phyloP scores from a whole-genome alignment of 768 basidiomycete genomes.

The Hypholoma sublateritium region DNA sequence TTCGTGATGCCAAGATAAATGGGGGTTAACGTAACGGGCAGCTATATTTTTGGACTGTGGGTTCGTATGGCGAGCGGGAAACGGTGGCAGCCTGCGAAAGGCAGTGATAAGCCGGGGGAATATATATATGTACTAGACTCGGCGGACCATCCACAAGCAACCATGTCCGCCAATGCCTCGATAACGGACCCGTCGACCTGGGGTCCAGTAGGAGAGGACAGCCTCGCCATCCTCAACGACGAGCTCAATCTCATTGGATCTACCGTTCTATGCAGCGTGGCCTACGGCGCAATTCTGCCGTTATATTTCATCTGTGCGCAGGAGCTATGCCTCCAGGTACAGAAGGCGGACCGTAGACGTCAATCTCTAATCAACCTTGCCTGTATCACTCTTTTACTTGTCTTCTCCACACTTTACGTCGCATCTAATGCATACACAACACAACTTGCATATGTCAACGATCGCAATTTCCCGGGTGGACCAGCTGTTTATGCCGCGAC shows the following conservation, averaged over 20 bases:
- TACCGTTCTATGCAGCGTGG: constrained; percentile 5
- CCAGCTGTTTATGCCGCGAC: constrained; percentile 8
- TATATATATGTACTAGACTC: too few species aligned
- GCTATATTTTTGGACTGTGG: too few species aligned
- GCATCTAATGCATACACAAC: constrained; percentile 6
- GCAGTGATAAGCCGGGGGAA: too few species aligned
- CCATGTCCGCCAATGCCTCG: too few species aligned
- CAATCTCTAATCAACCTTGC: neutral
- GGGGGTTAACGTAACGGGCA: too few species aligned
- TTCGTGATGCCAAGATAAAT: too few species aligned
- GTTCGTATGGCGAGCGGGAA: too few species aligned
- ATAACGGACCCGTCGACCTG: neutral
- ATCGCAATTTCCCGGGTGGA: constrained; percentile 19
- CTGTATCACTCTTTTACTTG: constrained; percentile 4
- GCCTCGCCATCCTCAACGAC: constrained; percentile 1
- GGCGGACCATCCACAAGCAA: too few species aligned
- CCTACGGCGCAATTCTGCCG: constrained; percentile 11
- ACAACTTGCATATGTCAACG: constrained; percentile 19
- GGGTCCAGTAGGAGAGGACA: constrained; percentile 1
- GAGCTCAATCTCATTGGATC: constrained; percentile 6
- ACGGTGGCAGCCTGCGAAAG: too few species aligned
- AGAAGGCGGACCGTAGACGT: neutral
- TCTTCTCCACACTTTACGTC: constrained; percentile 8
- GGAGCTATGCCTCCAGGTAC: neutral
- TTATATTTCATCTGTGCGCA: constrained; percentile 10